Base-by-base conservation (phyloP, 768 basidiomycete genomes). In the Fomitopsis serialis region DNA sequence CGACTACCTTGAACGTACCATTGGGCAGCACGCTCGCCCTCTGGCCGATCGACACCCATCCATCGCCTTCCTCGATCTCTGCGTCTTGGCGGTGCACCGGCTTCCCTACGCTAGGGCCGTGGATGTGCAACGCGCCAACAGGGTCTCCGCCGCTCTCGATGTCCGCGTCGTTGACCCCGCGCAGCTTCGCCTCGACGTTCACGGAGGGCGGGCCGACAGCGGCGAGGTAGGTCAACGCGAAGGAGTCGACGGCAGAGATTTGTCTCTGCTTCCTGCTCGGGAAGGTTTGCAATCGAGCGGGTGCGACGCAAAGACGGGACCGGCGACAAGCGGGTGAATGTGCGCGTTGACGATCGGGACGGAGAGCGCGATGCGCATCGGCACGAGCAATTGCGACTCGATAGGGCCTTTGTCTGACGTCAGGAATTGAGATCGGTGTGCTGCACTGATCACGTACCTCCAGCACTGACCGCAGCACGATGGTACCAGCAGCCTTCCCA, bases 241-340 rank as follows among this genome's bases (percentile, higher is more conserved):
- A 68, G 6, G 67, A 59, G 19, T 67, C 66, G n/a, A 67, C 67
- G 0, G 64, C 63, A 1, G 63, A 51, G 2, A 56, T 44, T 46
- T 42, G 19, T 29, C 1, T 25, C 46, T 8, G 50, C 35, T 10
- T 48, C n/a, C 10, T 47, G 40, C 15, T 60, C 2, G 79, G 75
- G 66, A 92, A 81, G 11, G 83, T 77, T 68, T 97, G 94, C 23
- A 97, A 66, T 98, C 94, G 50, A 91, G 79, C 8, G 89, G 84
- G 63, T 95, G 89, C 8, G 89, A 81, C 6, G 89, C 88, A 43
- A 94, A 77, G 25, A 95, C 68, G 0, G 94, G 94, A 2, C 85
- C 92, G 2, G 85, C 74, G 21, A 85, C 83, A 36, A 81, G 69
- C 3, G 78, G 78, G 68, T 85, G 84, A 9, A 74, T 77, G 63